Percentiles rank a stretch among this genome's conserved stretches.
Evolutionary conservation across 306 rosid species (phyloP).

Genomic region (Citrullus amarus): DNA sequence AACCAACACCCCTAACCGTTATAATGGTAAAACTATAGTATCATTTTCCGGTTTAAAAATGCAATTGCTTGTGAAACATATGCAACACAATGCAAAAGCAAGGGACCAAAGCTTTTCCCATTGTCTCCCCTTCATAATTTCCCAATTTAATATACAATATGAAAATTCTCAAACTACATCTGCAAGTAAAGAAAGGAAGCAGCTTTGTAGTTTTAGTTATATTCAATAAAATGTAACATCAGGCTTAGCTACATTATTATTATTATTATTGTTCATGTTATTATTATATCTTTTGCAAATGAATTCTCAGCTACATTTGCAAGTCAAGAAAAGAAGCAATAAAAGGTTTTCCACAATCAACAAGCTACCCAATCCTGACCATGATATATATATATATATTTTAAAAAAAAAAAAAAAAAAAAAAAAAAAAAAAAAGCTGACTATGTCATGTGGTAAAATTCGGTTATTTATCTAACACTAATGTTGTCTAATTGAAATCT

Average conservation of each 20-base stretch:
- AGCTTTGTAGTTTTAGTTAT: neutral
- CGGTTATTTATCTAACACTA: neutral
- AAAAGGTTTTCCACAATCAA: neutral
- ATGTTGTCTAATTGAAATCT: neutral
- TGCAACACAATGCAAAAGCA: constrained; percentile 4
- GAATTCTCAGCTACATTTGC: constrained; percentile 27
- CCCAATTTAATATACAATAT: neutral
- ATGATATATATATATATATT: too few relatives aligned
- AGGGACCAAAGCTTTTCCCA: constrained; percentile 16
- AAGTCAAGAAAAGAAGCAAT: constrained; percentile 30
- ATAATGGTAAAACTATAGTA: too few relatives aligned
- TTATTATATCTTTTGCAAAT: too few relatives aligned
- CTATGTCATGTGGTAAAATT: too few relatives aligned
- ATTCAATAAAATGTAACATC: neutral
- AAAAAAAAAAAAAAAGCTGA: too few relatives aligned
- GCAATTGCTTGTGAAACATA: neutral
- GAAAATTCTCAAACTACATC: constrained; percentile 20
- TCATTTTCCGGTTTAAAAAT: too few relatives aligned
- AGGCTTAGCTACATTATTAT: too few relatives aligned
- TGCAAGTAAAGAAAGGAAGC: constrained; percentile 26
- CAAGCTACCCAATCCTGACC: too few relatives aligned
- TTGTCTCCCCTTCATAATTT: constrained; percentile 6
- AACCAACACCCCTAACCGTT: too few relatives aligned
- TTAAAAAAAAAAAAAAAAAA: too few relatives aligned
- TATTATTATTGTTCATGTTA: too few relatives aligned